Base-by-base conservation (phyloP, 2,329 filamentous ascomycete genomes). In the Raffaelea arxii region DNA sequence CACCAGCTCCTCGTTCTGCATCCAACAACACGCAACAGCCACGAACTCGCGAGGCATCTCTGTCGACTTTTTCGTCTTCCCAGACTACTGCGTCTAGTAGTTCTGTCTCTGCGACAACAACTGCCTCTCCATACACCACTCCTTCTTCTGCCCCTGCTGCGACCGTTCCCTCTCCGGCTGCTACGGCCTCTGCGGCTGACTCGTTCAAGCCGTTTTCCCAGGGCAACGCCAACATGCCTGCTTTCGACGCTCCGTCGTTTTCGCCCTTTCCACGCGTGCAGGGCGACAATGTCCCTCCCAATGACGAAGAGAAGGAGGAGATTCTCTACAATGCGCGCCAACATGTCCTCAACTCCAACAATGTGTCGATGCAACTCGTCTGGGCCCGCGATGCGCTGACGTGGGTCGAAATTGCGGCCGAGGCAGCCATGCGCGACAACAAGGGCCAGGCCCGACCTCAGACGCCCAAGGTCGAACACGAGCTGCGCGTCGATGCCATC, bases 361-460 rank as follows among this genome's bases (percentile, higher is more conserved):
- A 98, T 62, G 88, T 94, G 42, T 84, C 94, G 56, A 94, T 94
- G 80, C 92, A 98, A 69, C 76, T 98, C 58, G 87, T 87, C 50
- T 98, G 92, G 92, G 91, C 92, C 36, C 86, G 94, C 60, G 92
- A 97, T 65, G 84, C 89, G 39, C 74, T 98, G 49, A 80, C 82
- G 45, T 96, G 89, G 71, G 87, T 91, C 25, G 91, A 96, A 59
- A 82, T 89, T 48, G 78, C 86, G 42, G 77, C 83, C 58, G 83
- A 94, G 56, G 83, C 90, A 50, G 80, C 84, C 56, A 70, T 80
- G 49, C 80, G 88, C 48, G 76, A 90, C 38, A 62, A 64, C 53
- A 61, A 50, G 59, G 66, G 59, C 49, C 67, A 69, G 40, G 55
- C 77, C 32, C 77, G 91, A 41, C 77, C 88, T 6, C 72, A 80